Conservation (phyloP, 306 rosid genomes). For the Cicer yamashitae region DNA sequence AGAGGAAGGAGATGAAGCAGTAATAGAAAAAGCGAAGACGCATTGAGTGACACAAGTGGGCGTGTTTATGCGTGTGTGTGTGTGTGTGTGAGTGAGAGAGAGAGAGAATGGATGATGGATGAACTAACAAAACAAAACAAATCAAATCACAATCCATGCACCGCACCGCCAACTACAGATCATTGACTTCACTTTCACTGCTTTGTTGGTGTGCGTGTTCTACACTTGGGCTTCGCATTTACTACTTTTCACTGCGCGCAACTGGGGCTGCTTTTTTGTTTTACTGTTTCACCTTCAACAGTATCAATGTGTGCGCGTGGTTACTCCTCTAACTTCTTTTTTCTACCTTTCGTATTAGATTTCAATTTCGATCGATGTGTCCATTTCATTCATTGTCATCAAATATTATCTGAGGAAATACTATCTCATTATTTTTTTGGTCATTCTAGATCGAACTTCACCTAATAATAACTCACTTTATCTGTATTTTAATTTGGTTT, state of each 20-base stretch:
- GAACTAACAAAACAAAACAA: conserved; percentile 9
- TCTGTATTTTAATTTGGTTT: neutral
- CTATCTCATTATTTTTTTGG: neutral
- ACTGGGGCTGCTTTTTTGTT: neutral
- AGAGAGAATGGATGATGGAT: neutral
- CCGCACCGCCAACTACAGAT: conserved; percentile 40
- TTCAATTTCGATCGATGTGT: neutral
- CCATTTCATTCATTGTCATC: no score
- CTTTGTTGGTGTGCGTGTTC: conserved; percentile 28
- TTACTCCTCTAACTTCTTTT: neutral
- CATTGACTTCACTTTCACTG: conserved; percentile 34
- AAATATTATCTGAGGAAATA: neutral
- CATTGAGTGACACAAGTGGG: neutral
- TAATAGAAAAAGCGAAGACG: neutral
- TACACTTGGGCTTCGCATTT: conserved; percentile 4
- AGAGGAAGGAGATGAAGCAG: conserved; percentile 9
- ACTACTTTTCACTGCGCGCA: neutral
- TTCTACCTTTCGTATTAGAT: neutral
- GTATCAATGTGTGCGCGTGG: no score
- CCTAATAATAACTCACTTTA: conserved; percentile 6
- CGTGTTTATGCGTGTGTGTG: neutral
- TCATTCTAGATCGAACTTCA: neutral
- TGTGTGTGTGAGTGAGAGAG: neutral
- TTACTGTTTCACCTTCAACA: neutral
- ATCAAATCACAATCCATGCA: neutral